Evolutionary conservation across 768 basidiomycete genomes (phyloP).

Genomic region (Amanita exitialis): DNA sequence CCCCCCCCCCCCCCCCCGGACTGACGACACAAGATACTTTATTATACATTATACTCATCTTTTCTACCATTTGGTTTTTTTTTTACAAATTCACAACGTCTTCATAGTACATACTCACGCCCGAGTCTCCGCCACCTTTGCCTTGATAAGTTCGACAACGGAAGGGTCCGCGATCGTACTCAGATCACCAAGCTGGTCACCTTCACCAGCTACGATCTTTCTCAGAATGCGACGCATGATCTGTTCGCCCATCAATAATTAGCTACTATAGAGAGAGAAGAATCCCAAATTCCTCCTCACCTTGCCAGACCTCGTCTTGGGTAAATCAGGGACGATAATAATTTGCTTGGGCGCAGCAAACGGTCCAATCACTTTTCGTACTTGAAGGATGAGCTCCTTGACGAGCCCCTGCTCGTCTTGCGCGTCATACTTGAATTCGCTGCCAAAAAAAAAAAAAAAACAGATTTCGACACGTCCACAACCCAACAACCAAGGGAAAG

Average conservation of each 20-base stretch:
- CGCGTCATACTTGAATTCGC: slow-evolving; percentile 73
- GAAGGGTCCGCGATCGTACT: slow-evolving; percentile 86
- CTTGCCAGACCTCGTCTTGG: slow-evolving; percentile 95
- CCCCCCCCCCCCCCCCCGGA: too few relatives aligned
- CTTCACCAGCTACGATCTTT: slow-evolving; percentile 92
- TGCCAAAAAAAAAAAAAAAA: too few relatives aligned
- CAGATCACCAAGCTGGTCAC: slow-evolving; percentile 91
- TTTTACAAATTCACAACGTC: too few relatives aligned
- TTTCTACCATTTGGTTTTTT: too few relatives aligned
- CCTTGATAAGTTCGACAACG: slow-evolving; percentile 79
- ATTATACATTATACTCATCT: too few relatives aligned
- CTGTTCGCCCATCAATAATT: slow-evolving; percentile 20
- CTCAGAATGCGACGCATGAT: slow-evolving; percentile 95
- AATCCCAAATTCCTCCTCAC: slow-evolving; percentile 23
- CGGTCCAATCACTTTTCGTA: slow-evolving; percentile 95
- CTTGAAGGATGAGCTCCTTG: slow-evolving; percentile 91
- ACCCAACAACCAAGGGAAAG: too few relatives aligned
- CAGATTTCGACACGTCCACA: too few relatives aligned
- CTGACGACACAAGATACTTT: too few relatives aligned
- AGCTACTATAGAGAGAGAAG: background rate
- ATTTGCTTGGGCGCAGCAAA: slow-evolving; percentile 97
- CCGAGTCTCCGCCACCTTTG: slow-evolving; percentile 48
- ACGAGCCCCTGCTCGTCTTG: slow-evolving; percentile 57
- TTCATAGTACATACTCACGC: background rate
- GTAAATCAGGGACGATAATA: slow-evolving; percentile 72